Base-by-base conservation (phyloP, 106 monocot genomes). In the Dendrobium nobile region DNA sequence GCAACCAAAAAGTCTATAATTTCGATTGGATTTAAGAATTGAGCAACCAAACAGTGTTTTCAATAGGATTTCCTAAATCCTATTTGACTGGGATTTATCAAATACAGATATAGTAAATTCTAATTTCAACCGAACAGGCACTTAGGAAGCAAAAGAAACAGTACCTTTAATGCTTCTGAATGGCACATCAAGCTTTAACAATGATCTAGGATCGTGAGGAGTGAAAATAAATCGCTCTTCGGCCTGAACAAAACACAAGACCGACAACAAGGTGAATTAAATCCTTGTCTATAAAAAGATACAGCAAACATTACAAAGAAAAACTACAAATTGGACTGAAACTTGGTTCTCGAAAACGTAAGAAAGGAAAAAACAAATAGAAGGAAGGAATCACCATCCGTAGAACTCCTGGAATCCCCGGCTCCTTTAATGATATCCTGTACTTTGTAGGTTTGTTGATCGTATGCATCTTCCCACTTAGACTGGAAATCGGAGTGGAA, bases 81-180 rank as follows among this genome's bases (percentile, higher is more conserved):
- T 47, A 47, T 8, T 47, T 9, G 11, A 47, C 11, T 47, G 11
- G 47, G 11, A 47, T 47, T 47, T 47, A 47, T 47, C 47, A 47
- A 47, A 47, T 47, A 7, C 9, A 8, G 47, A 47, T 47, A 9
- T 47, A 47, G 9, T 47, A 47, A 47, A 47, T 47, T 11, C 9
- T 37, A 37, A 37, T 37, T 37, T 9, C 7, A 47, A 47, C 47
- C 47, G 11, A 47, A 47, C 47, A 47, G 47, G 47, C 47, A 15
- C 51, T 51, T 51, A 15, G 51, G 13, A 16, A 70, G 6, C 27
- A 74, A n/a, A 74, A 19, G 20, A 43, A 43, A 74, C 74, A 78
- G 59, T 87, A 96, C 97, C 94, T 92, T 98, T 94, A 76, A 98
- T 94, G 70, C 20, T 89, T 81, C 81, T 84, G 78, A 98, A 94